Conservation (phyloP, 495 filamentous ascomycete genomes). For the Aspergillus sparsus region DNA sequence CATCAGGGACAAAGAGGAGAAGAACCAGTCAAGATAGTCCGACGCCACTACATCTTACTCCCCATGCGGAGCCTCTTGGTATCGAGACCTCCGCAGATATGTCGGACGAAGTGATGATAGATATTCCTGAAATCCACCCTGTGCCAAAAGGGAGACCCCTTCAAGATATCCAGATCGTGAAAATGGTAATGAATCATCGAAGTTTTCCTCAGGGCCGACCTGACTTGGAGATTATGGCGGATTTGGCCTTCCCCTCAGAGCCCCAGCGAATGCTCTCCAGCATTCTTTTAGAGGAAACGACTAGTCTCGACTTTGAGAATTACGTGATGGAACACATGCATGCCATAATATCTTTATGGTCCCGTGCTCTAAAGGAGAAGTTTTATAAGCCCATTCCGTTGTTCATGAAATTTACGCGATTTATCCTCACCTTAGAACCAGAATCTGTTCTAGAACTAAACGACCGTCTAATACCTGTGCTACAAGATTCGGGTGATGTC, state of each 20-base stretch:
- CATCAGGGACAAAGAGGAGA: conserved; percentile 65
- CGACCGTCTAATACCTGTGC: conserved; percentile 52
- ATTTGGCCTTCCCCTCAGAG: conserved; percentile 56
- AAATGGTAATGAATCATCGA: conserved; percentile 60
- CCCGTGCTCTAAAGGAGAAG: conserved; percentile 59
- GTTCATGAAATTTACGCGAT: conserved; percentile 56
- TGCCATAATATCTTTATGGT: conserved; percentile 60
- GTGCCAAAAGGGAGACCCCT: background rate
- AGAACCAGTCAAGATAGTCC: conserved; percentile 56
- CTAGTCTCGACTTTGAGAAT: conserved; percentile 41
- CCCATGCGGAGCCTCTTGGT: conserved; percentile 35
- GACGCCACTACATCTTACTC: conserved; percentile 52
- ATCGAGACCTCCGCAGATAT: conserved; percentile 27
- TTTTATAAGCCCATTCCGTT: conserved; percentile 60
- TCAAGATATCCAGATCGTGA: conserved; percentile 47
- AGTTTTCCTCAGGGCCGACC: conserved; percentile 47
- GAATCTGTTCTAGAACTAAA: conserved; percentile 48
- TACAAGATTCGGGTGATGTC: conserved; percentile 58
- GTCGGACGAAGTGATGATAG: conserved; percentile 26
- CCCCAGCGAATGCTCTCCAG: conserved; percentile 55
- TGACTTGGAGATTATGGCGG: conserved; percentile 55
- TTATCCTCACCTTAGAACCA: conserved; percentile 54
- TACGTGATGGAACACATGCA: conserved; percentile 55
- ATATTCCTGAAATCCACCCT: conserved; percentile 10
- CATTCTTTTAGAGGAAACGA: conserved; percentile 56